A percentile compares a stretch with the other conserved stretches of the same genome.
Evolutionary conservation across 176 grass and related monocot species (phyloP).

Genomic region (Triticum timopheevii): DNA sequence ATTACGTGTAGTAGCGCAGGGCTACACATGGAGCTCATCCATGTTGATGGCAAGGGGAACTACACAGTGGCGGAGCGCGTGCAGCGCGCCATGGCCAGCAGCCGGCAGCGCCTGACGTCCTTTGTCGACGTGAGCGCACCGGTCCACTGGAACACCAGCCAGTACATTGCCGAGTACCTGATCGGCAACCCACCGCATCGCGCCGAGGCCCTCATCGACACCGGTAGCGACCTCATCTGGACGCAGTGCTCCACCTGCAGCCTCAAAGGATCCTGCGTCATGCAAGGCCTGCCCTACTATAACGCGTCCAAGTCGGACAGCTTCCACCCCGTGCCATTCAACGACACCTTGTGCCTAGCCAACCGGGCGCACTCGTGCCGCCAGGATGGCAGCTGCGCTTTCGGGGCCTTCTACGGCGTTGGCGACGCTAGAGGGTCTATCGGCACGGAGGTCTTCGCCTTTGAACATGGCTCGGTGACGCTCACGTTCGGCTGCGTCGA

Average conservation of each 20-base stretch:
- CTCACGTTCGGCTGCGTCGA: background rate
- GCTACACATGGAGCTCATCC: constrained; percentile 25
- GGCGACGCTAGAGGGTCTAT: background rate
- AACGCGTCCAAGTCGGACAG: background rate
- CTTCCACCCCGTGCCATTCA: background rate
- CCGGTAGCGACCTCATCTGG: constrained; percentile 77
- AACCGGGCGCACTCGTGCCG: background rate
- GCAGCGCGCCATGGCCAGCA: constrained; percentile 15
- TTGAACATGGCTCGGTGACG: background rate
- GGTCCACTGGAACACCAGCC: constrained; percentile 3
- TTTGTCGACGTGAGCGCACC: constrained; percentile 13
- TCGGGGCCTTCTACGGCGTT: background rate
- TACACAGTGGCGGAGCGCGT: constrained; percentile 31
- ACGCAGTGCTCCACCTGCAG: constrained; percentile 57
- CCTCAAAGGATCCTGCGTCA: background rate
- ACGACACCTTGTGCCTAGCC: background rate
- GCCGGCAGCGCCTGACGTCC: background rate
- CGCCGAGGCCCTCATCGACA: constrained; percentile 38
- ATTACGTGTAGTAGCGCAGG: background rate
- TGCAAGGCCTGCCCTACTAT: constrained; percentile 22
- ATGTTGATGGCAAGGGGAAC: constrained; percentile 20
- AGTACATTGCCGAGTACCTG: background rate
- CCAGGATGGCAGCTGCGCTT: background rate
- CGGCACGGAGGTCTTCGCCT: constrained; percentile 10
- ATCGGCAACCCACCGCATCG: background rate